Conservation (phyloP, 1,139 yeast genomes). For the Kodamaea anthophila region DNA sequence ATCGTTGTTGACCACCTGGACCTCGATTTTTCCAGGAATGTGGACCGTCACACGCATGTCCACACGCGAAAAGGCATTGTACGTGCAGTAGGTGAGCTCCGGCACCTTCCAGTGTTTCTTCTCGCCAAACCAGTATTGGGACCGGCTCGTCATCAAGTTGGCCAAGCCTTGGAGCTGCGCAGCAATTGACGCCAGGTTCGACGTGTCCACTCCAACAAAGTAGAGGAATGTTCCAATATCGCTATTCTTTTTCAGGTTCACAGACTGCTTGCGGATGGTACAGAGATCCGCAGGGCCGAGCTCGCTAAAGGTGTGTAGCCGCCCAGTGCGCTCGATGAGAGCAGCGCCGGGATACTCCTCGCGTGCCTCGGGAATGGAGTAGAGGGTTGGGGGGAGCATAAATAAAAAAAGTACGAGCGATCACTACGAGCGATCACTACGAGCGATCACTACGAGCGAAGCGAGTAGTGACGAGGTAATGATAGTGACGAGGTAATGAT, state of each 20-base stretch:
- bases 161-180: slow-evolving; percentile 76
- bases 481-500: no score
- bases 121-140: slow-evolving; percentile 59
- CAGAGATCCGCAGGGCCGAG: slow-evolving; percentile 92
- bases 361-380: slow-evolving; percentile 46
- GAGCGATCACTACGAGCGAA: no score
- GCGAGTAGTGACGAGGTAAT: no score
- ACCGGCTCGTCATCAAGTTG: slow-evolving; percentile 53
- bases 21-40: slow-evolving; percentile 48
- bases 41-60: slow-evolving; percentile 26
- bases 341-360: slow-evolving; percentile 49
- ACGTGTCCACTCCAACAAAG: slow-evolving; percentile 53
- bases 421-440: neutral
- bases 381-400: slow-evolving; percentile 40
- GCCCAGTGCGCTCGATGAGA: slow-evolving; percentile 46
- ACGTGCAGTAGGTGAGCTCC: slow-evolving; percentile 48
- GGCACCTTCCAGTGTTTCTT: slow-evolving; percentile 71
- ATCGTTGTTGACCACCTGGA: slow-evolving; percentile 39
- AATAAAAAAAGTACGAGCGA: neutral
- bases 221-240: slow-evolving; percentile 50
- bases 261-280: slow-evolving; percentile 50
- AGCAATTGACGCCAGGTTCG: slow-evolving; percentile 54
- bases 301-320: slow-evolving; percentile 41
- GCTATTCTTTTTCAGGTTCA: slow-evolving; percentile 33
- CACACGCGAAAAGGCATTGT: slow-evolving; percentile 41